A percentile compares a stretch with the other conserved stretches of the same genome.
phyloP scores from a whole-genome alignment of 768 basidiomycete genomes.

The Dentipellis sp. region DNA sequence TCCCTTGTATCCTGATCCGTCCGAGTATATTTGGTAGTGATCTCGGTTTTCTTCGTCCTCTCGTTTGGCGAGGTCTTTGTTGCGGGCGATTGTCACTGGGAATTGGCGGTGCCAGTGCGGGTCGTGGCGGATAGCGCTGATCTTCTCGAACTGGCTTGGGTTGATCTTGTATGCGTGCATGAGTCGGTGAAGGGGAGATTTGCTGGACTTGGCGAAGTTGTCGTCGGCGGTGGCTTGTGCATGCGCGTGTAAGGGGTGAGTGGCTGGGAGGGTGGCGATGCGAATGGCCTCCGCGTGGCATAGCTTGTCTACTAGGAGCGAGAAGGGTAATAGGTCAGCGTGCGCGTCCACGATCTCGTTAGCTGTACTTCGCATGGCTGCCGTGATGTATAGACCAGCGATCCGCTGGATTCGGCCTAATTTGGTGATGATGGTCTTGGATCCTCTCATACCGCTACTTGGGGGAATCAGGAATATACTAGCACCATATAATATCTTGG shows the following conservation, averaged over 20 bases:
- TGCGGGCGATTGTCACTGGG: neutral
- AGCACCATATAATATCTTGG: constrained; percentile 26
- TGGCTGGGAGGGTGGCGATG: constrained; percentile 10
- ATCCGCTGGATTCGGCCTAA: constrained; percentile 13
- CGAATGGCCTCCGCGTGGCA: constrained; percentile 5
- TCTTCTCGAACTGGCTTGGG: constrained; percentile 6
- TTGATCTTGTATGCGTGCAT: constrained; percentile 1
- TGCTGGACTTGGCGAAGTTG: neutral
- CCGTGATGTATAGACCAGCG: constrained; percentile 14
- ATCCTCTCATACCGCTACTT: too few relatives aligned
- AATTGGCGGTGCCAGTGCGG: constrained; percentile 1
- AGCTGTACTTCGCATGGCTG: constrained; percentile 9
- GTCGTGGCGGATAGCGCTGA: neutral
- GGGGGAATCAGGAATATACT: too few relatives aligned
- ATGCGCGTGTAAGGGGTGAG: constrained; percentile 5
- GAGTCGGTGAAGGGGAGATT: constrained; percentile 10
- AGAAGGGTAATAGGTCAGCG: constrained; percentile 7
- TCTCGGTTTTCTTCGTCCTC: neutral
- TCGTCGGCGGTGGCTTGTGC: neutral
- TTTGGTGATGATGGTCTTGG: neutral
- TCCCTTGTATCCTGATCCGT: constrained; percentile 13
- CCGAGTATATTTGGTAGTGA: constrained; percentile 7
- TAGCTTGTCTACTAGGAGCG: neutral
- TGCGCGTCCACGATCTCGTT: constrained; percentile 11
- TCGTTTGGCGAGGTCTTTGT: neutral